Percentiles rank a stretch among this genome's conserved stretches.
Conservation (phyloP, 2,329 filamentous ascomycete genomes). For the Allantophomopsis cytisporea region DNA sequence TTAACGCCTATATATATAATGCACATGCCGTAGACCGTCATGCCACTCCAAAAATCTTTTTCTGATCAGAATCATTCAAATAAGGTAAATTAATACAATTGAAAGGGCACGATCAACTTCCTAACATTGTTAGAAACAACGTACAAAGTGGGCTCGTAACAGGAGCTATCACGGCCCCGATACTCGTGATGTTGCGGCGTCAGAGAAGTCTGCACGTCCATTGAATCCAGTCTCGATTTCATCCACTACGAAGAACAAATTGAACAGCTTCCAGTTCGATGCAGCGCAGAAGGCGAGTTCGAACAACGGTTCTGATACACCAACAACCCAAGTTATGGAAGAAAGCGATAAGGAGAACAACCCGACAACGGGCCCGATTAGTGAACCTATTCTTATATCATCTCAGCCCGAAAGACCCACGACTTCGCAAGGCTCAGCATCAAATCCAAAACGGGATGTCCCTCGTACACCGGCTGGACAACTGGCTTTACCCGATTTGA, state of each 20-base stretch:
- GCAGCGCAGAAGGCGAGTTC: conserved; percentile 11
- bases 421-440: not conserved
- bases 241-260: conserved; percentile 43
- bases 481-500: conserved; percentile 43
- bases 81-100: conserved; percentile 6
- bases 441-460: conserved; percentile 13
- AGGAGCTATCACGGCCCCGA: conserved; percentile 15
- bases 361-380: not conserved
- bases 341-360: conserved; percentile 2
- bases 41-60: conserved; percentile 22
- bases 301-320: conserved; percentile 7
- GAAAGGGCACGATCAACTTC: conserved; percentile 10
- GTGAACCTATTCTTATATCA: not conserved
- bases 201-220: conserved; percentile 12
- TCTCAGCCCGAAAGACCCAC: not conserved
- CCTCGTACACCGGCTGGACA: conserved; percentile 35
- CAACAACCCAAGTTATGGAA: conserved; percentile 10
- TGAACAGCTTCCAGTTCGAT: conserved; percentile 42
- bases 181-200: conserved; percentile 1
- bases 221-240: conserved; percentile 24
- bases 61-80: conserved; percentile 19
- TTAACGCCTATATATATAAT: too few relatives aligned
- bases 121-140: too few relatives aligned
- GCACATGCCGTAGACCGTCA: conserved; percentile 2
- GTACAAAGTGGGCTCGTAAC: conserved; percentile 13